Evolutionary conservation across 768 basidiomycete genomes (phyloP).

Genomic region (Infundibulicybe gibba): DNA sequence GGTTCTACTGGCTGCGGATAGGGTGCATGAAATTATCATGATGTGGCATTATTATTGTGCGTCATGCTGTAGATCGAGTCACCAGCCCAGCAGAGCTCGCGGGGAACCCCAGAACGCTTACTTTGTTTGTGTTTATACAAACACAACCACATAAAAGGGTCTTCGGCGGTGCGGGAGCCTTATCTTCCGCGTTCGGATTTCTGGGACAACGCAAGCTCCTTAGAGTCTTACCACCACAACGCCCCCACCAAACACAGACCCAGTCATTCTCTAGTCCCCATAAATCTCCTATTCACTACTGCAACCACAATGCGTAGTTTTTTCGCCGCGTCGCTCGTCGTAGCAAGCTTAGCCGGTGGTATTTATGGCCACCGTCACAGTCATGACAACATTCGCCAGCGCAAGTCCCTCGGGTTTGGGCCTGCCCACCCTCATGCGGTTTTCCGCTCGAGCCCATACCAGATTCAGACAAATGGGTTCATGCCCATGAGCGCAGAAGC

Average conservation of each 20-base stretch:
- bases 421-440: constrained; percentile 73
- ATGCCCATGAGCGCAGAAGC: constrained; percentile 29
- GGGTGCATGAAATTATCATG: no score
- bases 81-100: no score
- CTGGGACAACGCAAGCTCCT: no score
- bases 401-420: constrained; percentile 92
- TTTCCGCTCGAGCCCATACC: constrained; percentile 49
- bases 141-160: no score
- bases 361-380: constrained; percentile 42
- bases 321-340: constrained; percentile 56
- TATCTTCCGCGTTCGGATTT: no score
- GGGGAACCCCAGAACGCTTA: no score
- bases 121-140: no score
- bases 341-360: constrained; percentile 57
- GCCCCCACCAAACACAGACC: constrained; percentile 1
- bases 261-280: background rate
- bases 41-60: no score
- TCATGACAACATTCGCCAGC: constrained; percentile 27
- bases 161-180: no score
- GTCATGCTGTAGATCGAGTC: no score
- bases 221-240: background rate
- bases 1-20: no score
- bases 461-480: constrained; percentile 41
- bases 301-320: constrained; percentile 55
- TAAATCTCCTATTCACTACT: constrained; percentile 1